Evolutionary conservation across 176 grass and related monocot genomes (phyloP), one percentile per base, ranked within the genome.

Genomic region (Eleusine indica): DNA sequence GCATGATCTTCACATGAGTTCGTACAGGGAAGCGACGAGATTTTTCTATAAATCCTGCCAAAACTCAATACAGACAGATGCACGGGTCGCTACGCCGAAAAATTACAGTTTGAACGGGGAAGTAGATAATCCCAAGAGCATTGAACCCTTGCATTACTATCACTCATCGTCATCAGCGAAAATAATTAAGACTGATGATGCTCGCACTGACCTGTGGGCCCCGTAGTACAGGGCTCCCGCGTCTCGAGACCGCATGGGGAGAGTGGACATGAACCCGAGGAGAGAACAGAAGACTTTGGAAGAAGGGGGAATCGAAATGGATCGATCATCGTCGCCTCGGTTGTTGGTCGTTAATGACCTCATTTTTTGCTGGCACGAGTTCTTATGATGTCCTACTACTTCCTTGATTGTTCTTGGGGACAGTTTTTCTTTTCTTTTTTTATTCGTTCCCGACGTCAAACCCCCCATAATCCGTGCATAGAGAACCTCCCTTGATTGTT

Each of bases 351-450:
- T 70, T 79, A 35, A 35, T 35, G 63, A 65, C 78, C 75, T 85
- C 85, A 39, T 83, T 88, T 85, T 88, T 88, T 86, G 53, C 63
- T 72, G 87, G 87, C 84, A 82, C 76, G 65, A 78, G 62, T 64
- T 72, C 9, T 86, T 35, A 84, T 75, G 75, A 44, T 44, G 9
- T 9, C 6, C 5, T 44, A 8, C 71, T 46, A 22, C 10, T 22
- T 17, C 4, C 1, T 35, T 35, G 32, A 35, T 35, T 35, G 32
- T 35, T 35, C 32, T 35, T 35, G 18, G 16, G 15, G 16, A 4
- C 52, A 54, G 52, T 48, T 48, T 48, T 11, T 53, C 25, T 25
- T 25, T 25, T 25, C 25, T 4, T 21, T 21, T 58, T 71, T 51
- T 13, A n/a, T 15, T 13, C 11, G 9, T 57, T 57, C 69, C 78